Base-by-base conservation (phyloP, 257 asterid genomes). In the Primulina eburnea region DNA sequence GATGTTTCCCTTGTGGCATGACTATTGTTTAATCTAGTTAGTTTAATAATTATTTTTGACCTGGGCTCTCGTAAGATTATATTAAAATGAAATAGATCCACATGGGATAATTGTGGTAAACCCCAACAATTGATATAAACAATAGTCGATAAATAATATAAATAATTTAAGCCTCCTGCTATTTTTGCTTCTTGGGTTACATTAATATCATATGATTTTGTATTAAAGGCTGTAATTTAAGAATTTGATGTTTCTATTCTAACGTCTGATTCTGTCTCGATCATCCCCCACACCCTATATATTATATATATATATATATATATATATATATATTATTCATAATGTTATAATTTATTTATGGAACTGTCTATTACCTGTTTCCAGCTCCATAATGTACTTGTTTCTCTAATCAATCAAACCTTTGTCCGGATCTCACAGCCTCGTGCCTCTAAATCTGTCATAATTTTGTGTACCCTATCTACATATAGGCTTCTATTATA, bases 401-500 rank as follows among this genome's bases (percentile, higher is more conserved):
- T 43, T 65, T 26, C 53, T 65, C 8, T 24, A 65, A 53, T 65
- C 69, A 38, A 64, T 64, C 69, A 65, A 28, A 16, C 8, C 33
- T 16, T 58, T 21, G 16, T 58, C 20, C 75, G 65, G 21, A 47
- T 68, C 73, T 72, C 82, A 26, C 66, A 70, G 76, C 83, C 88
- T 83, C 85, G 86, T 83, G 88, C 88, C 87, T 81, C 83, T 78
- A 78, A 82, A 81, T 82, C 80, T 77, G 78, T 78, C 82, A 73
- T 64, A 73, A 53, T 33, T 67, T 77, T 69, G 68, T 70, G 29
- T 69, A 17, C n/a, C 30, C 52, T 53, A 47, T 24, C 65, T 66
- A 71, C 77, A 56, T 68, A 57, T 55, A 64, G 70, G 68, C 57
- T 73, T 74, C 72, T 59, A 43, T 74, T 73, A 74, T 66, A 56